Evolutionary conservation across 139 green algal genomes (phyloP).

Genomic region (Tetratostichococcus sp.): DNA sequence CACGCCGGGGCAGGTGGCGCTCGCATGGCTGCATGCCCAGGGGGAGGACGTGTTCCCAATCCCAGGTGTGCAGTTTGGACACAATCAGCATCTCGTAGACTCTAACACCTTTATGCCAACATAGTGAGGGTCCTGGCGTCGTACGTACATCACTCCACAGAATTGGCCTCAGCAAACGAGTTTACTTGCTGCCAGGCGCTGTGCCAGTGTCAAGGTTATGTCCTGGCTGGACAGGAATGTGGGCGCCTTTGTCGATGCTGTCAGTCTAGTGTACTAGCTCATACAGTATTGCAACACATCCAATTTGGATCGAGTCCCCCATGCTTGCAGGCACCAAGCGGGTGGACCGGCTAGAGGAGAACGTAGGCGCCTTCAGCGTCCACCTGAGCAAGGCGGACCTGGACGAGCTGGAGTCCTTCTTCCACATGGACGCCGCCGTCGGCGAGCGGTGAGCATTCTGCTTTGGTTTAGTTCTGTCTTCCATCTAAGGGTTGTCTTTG

Average conservation of each 20-base stretch:
- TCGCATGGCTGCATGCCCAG: conserved; percentile 64
- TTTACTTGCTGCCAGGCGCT: too few relatives aligned
- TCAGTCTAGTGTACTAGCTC: too few relatives aligned
- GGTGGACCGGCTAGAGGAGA: conserved; percentile 28
- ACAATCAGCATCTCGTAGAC: too few relatives aligned
- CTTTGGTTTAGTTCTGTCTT: not conserved
- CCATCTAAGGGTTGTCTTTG: too few relatives aligned
- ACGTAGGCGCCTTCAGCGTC: not conserved
- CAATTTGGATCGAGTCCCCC: too few relatives aligned
- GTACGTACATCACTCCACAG: too few relatives aligned
- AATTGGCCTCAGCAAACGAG: too few relatives aligned
- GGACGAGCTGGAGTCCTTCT: conserved; percentile 6
- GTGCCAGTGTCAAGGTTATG: too few relatives aligned
- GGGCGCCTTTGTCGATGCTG: too few relatives aligned
- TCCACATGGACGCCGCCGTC: conserved; percentile 1
- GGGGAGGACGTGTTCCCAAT: not conserved
- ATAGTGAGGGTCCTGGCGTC: too few relatives aligned
- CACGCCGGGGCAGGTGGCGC: conserved; percentile 66
- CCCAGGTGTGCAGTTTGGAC: not conserved
- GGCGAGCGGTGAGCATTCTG: not conserved
- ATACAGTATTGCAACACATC: too few relatives aligned
- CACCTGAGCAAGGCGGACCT: conserved; percentile 10
- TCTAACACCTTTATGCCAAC: not conserved
- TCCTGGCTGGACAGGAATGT: too few relatives aligned
- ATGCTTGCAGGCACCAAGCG: conserved; percentile 27